phyloP scores from a whole-genome alignment of 2,329 filamentous ascomycete species.

The Diaporthe citriasiana region DNA sequence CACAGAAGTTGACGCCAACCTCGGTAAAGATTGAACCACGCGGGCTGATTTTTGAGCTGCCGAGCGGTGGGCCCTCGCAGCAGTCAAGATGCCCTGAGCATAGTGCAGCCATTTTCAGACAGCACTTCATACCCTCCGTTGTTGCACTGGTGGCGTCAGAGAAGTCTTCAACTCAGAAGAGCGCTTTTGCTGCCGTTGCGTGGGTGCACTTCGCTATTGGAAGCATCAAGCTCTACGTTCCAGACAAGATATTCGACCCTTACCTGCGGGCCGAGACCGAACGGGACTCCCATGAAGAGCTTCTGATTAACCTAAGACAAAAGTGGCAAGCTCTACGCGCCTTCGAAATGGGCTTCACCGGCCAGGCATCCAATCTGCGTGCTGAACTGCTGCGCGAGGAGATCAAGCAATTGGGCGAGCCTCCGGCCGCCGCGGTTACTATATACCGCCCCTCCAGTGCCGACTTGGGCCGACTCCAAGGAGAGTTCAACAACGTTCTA shows the following conservation, averaged over 20 bases:
- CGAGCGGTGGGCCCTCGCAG: conserved; percentile 47
- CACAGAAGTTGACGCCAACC: conserved; percentile 38
- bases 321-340: conserved; percentile 72
- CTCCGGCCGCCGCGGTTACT: conserved; percentile 73
- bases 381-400: conserved; percentile 74
- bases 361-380: conserved; percentile 77
- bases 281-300: conserved; percentile 68
- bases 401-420: conserved; percentile 73
- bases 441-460: conserved; percentile 81
- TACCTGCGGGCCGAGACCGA: conserved; percentile 76
- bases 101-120: conserved; percentile 54
- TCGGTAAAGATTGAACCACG: conserved; percentile 45
- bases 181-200: conserved; percentile 66
- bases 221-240: conserved; percentile 84
- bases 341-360: conserved; percentile 78
- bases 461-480: conserved; percentile 80
- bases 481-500: conserved; percentile 84
- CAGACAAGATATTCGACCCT: conserved; percentile 89
- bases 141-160: conserved; percentile 58
- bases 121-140: conserved; percentile 62
- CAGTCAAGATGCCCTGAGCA: conserved; percentile 49
- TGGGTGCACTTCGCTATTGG: conserved; percentile 84
- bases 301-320: conserved; percentile 66
- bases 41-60: conserved; percentile 47
- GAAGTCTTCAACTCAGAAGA: conserved; percentile 47